Conservation (phyloP, 2,329 filamentous ascomycete genomes). For the Fusarium chuoi region DNA sequence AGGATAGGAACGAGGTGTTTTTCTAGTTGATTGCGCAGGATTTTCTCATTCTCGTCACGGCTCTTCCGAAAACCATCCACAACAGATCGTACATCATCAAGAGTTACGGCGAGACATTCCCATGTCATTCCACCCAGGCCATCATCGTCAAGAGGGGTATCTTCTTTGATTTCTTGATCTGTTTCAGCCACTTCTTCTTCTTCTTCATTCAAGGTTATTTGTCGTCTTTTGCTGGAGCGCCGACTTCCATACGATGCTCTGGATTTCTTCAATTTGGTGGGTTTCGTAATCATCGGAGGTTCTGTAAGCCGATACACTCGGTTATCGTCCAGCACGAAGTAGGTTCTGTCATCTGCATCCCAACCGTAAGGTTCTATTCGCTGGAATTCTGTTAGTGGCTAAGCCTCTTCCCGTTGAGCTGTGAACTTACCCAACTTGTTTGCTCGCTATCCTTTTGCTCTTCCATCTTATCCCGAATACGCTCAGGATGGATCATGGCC, state of each 20-base stretch:
- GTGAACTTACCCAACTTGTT: slow-evolving; percentile 78
- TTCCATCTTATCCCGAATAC: slow-evolving; percentile 85
- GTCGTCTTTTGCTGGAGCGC: slow-evolving; percentile 79
- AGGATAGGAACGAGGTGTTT: slow-evolving; percentile 86
- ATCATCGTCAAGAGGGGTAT: slow-evolving; percentile 59
- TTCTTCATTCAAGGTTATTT: slow-evolving; percentile 55
- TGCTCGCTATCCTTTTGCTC: slow-evolving; percentile 85
- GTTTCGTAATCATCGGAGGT: slow-evolving; percentile 70
- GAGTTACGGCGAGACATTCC: slow-evolving; percentile 88
- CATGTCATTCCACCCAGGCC: slow-evolving; percentile 82
- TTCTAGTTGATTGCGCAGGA: slow-evolving; percentile 75
- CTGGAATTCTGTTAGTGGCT: slow-evolving; percentile 51
- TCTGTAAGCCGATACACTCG: slow-evolving; percentile 91
- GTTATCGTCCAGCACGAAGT: slow-evolving; percentile 94
- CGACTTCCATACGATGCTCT: slow-evolving; percentile 61
- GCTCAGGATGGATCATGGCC: slow-evolving; percentile 87
- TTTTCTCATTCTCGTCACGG: slow-evolving; percentile 86
- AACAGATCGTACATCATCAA: slow-evolving; percentile 80
- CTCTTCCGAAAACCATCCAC: slow-evolving; percentile 77
- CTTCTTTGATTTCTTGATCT: slow-evolving; percentile 50
- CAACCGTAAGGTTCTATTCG: slow-evolving; percentile 87
- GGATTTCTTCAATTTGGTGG: slow-evolving; percentile 73
- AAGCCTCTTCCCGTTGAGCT: background rate
- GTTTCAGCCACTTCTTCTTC: slow-evolving; percentile 49
- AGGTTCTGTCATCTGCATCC: slow-evolving; percentile 86